A percentile compares a stretch with the other conserved stretches of the same genome.
phyloP scores from a whole-genome alignment of 2,329 filamentous ascomycete genomes.

The Trichophyton equinum region DNA sequence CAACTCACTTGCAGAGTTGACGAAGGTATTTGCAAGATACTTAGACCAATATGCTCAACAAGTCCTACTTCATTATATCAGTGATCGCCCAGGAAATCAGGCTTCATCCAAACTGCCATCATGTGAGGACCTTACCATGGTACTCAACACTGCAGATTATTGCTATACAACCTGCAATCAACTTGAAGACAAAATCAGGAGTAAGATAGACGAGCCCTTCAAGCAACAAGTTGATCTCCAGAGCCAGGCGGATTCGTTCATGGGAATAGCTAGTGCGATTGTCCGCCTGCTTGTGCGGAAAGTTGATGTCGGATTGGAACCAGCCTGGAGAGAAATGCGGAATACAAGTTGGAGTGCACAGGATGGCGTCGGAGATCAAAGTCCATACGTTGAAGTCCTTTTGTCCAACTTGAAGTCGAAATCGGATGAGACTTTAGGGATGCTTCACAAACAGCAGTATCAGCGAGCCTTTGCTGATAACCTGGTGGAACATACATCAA shows the following conservation, averaged over 20 bases:
- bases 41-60: slow-evolving; percentile 92
- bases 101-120: slow-evolving; percentile 40
- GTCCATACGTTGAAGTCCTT: slow-evolving; percentile 76
- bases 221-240: slow-evolving; percentile 71
- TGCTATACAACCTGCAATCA: slow-evolving; percentile 90
- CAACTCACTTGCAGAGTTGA: slow-evolving; percentile 71
- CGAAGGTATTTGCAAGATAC: slow-evolving; percentile 78
- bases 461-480: slow-evolving; percentile 91
- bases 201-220: slow-evolving; percentile 70
- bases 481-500: slow-evolving; percentile 75
- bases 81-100: slow-evolving; percentile 44
- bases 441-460: slow-evolving; percentile 84
- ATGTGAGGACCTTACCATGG: slow-evolving; percentile 66
- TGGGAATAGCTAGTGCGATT: slow-evolving; percentile 82
- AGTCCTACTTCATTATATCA: slow-evolving; percentile 63
- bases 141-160: slow-evolving; percentile 94
- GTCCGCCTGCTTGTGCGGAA: slow-evolving; percentile 72
- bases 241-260: slow-evolving; percentile 85
- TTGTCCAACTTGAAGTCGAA: slow-evolving; percentile 59
- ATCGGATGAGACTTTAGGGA: slow-evolving; percentile 59
- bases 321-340: slow-evolving; percentile 90
- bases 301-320: slow-evolving; percentile 71
- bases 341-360: slow-evolving; percentile 92
- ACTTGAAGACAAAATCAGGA: slow-evolving; percentile 87
- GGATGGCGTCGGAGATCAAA: slow-evolving; percentile 87